phyloP scores from a whole-genome alignment of 2,329 filamentous ascomycete species.

The Colletotrichum acutatum region DNA sequence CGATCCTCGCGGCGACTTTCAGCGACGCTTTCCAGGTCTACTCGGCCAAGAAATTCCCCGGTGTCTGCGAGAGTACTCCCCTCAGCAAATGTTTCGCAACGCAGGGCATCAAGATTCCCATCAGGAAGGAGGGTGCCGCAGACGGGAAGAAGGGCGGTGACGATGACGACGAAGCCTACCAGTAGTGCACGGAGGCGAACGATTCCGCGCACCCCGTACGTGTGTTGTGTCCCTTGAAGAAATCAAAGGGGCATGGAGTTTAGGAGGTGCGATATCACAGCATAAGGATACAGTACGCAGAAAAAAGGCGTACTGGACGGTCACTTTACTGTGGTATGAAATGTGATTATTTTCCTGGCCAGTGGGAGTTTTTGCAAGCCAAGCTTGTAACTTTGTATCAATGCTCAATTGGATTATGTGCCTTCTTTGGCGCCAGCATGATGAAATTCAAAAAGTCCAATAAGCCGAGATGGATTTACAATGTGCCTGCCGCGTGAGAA shows the following conservation, averaged over 20 bases:
- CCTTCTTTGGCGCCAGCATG: neutral
- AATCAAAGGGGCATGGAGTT: conserved; percentile 2
- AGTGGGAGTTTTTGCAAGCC: neutral
- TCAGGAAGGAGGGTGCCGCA: conserved; percentile 78
- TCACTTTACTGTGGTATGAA: neutral
- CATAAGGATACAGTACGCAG: neutral
- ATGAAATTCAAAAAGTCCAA: neutral
- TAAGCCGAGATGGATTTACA: neutral
- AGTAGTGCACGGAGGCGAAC: neutral
- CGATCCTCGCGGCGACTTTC: conserved; percentile 86
- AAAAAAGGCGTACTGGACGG: neutral
- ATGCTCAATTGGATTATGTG: neutral
- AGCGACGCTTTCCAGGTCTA: conserved; percentile 93
- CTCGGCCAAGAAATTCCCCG: conserved; percentile 97
- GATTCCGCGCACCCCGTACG: too few species aligned
- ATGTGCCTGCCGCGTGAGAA: neutral
- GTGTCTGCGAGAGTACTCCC: conserved; percentile 92
- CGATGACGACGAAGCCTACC: conserved; percentile 56
- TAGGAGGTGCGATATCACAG: neutral
- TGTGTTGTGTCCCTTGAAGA: neutral
- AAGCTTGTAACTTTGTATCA: neutral
- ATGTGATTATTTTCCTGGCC: neutral
- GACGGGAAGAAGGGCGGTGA: conserved; percentile 62
- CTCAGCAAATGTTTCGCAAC: conserved; percentile 92
- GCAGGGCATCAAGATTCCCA: conserved; percentile 97